Base-by-base conservation (phyloP, 2,329 filamentous ascomycete species). In the Fusarium paranaense region DNA sequence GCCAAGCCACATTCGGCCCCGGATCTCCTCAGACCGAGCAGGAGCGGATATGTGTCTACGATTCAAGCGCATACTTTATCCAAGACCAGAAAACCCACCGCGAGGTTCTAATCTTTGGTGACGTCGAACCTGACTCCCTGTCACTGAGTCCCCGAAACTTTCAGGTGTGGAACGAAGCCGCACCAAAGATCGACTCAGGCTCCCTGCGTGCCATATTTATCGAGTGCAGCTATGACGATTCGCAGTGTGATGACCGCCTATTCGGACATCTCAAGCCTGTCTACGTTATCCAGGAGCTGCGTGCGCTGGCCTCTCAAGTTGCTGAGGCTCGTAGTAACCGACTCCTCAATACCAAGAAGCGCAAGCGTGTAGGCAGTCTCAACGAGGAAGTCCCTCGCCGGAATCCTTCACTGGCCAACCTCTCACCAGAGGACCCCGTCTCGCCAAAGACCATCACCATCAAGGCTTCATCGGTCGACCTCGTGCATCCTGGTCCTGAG, bases 51-150 rank as follows among this genome's bases (percentile, higher is more conserved):
- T 95, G 92, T 76, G 93, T 95, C 1, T 93, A 94, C 69, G 95
- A 98, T 81, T 97, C 94, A 72, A 97, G 95, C 20, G 96, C 95
- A 1, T 98, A 95, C 83, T 98, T 99, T 82, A 93, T 99, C 73
- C 93, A 94, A 40, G 93, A 97, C 69, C 86, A 92, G 37, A 81
- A 85, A 1, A 93, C 91, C 0, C 89, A 90, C 2, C 89, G 89
- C 35, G 96, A 99, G 82, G 90, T 98, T 4, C 89, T 99, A 69
- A 94, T 99, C 58, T 98, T 98, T 80, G 97, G 97, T 20, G 97
- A 99, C 75, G 94, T 98, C 40, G 97, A 99, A 80, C 95, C 97
- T 1, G 97, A 99, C 82, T 92, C 91, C 10, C 84, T 98, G 30
- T 97, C 95, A 0, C 83, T 96, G 2, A 92, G 90, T 2, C 95